Evolutionary conservation across 352 stramenopile genomes (phyloP).

Genomic region (Globisporangium radiosum): DNA sequence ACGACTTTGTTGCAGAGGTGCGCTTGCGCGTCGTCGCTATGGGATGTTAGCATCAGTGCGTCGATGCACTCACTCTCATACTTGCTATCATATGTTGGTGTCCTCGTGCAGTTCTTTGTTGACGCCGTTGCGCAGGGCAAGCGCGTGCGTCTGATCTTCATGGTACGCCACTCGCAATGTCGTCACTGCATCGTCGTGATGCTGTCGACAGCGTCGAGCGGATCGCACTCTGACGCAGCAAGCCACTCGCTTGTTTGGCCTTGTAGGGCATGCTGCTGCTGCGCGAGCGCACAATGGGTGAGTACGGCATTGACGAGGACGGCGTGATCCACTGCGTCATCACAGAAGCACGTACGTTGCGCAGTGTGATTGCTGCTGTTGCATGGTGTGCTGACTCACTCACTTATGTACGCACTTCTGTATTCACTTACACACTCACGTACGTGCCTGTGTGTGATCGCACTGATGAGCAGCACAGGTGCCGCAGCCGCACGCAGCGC

Average conservation of each 20-base stretch:
- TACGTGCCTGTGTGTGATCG: neutral
- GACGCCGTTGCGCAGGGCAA: constrained; percentile 43
- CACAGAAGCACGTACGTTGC: constrained; percentile 53
- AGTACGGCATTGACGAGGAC: constrained; percentile 71
- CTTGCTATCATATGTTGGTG: neutral
- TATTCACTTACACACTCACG: too few relatives aligned
- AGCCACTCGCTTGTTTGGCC: neutral
- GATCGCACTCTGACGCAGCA: too few relatives aligned
- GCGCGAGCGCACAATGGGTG: constrained; percentile 52
- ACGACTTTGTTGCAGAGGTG: constrained; percentile 53
- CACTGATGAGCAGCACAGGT: constrained; percentile 18
- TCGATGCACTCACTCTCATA: neutral
- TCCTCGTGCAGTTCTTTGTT: constrained; percentile 43
- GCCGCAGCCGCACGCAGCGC: constrained; percentile 20
- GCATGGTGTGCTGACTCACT: neutral
- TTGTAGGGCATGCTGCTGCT: constrained; percentile 61
- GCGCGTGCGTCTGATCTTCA: constrained; percentile 74
- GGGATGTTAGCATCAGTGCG: neutral
- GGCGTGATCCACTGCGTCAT: constrained; percentile 74
- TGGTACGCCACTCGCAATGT: constrained; percentile 20
- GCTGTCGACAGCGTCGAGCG: neutral
- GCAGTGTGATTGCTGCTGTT: constrained; percentile 4
- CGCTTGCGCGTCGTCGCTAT: neutral
- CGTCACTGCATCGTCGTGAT: too few relatives aligned
- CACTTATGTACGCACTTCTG: too few relatives aligned